Percentiles rank a stretch among this genome's conserved stretches.
Conservation (phyloP, 345 rosid genomes). For the Sonneratia alba region DNA sequence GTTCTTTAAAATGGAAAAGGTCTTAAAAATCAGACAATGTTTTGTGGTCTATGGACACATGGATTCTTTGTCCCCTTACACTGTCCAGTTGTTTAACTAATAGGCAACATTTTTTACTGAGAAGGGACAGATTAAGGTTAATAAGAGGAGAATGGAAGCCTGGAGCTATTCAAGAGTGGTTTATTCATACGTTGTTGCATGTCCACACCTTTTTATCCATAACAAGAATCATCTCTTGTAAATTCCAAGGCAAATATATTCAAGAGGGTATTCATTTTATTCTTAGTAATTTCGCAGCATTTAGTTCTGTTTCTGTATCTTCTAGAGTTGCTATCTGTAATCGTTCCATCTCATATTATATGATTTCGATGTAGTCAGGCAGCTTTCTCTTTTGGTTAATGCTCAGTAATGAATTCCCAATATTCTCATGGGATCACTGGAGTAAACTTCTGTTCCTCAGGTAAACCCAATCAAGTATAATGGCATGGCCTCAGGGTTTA, state of each 20-base stretch:
- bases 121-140: background rate
- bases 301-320: no score
- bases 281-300: no score
- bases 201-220: no score
- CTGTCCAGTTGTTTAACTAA: background rate
- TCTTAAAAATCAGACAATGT: background rate
- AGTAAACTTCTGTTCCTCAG: conserved; percentile 15
- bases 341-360: no score
- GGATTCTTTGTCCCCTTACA: background rate
- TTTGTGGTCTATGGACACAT: background rate
- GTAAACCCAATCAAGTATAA: conserved; percentile 53
- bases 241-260: no score
- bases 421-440: background rate
- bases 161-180: no score
- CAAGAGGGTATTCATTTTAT: no score
- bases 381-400: background rate
- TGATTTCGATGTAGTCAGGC: background rate
- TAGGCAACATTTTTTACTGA: background rate
- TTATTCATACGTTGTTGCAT: no score
- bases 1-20: background rate
- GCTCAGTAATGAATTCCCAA: background rate
- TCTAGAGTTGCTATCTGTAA: no score
- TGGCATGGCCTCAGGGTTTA: conserved; percentile 42
- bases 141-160: background rate
- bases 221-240: no score